Base-by-base conservation (phyloP, 2,329 filamentous ascomycete genomes). In the Botryotinia convoluta region DNA sequence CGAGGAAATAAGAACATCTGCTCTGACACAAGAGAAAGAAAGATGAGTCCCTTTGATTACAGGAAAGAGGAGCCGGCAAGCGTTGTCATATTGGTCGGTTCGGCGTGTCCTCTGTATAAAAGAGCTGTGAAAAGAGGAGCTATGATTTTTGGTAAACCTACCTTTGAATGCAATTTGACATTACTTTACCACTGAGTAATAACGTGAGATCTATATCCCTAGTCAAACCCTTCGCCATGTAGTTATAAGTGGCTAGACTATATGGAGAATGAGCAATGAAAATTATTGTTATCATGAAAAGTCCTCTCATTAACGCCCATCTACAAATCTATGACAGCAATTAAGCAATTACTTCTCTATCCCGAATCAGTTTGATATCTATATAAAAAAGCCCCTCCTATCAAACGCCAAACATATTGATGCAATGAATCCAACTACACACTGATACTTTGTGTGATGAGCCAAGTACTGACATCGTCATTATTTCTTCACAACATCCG, bases 401-500 rank as follows among this genome's bases (percentile, higher is more conserved):
- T n/a, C 14, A 69, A 69, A 69, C 48, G 35, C 65, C 65, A 32
- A 32, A 9, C 18, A 32, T 57, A 18, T 20, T n/a, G 26, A 57
- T 69, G n/a, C 7, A 42, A 57, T 29, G 18, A 4, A 51, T 51
- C 26, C 14, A 35, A 67, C 16, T 54, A 29, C 45, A 32, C 26
- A 29, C 39, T 42, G 29, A 42, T 20, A 63, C 32, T 4, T 20
- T 39, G 8, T 37, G 22, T 22, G 2, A 68, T 39, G 45, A 10
- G 2, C 14, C 45, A 54, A 54, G 39, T 54, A 12, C 18, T 20
- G 26, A 29, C 32, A 29, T 32, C 12, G 12, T 35, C 48, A 32
- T 42, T 67, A 72, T 42, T 69, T 69, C 39, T 73, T 72, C 48
- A 12, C 35, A 62, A 68, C 48, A 68, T 75, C 77, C 12, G 74